Percentiles rank a stretch among this genome's conserved stretches.
Evolutionary conservation across 2,329 filamentous ascomycete genomes (phyloP).

Genomic region (Fusarium cicatricum): DNA sequence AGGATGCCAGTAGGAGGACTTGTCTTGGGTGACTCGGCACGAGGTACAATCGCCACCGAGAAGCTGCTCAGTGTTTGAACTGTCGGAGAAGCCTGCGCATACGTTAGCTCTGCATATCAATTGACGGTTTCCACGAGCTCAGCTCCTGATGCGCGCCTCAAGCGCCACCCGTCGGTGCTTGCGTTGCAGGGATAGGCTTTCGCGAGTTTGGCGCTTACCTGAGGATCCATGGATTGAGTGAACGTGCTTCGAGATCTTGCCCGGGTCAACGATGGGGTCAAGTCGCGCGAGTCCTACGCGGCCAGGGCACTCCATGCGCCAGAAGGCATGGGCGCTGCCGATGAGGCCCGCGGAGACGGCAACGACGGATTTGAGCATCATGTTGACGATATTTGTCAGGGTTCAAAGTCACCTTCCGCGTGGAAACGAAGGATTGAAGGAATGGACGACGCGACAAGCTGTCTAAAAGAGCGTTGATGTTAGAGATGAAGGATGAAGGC

Average conservation of each 20-base stretch:
- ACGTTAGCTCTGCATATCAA: constrained; percentile 26
- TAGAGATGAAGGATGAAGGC: constrained; percentile 17
- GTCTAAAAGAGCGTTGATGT: constrained; percentile 40
- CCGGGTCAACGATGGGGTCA: constrained; percentile 77
- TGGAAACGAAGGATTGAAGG: constrained; percentile 34
- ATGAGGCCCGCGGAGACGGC: constrained; percentile 47
- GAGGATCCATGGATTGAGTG: constrained; percentile 80
- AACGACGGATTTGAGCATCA: constrained; percentile 48
- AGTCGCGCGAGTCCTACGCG: constrained; percentile 74
- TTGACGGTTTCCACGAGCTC: not conserved
- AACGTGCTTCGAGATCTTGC: constrained; percentile 67
- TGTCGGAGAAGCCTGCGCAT: constrained; percentile 68
- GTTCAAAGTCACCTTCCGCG: constrained; percentile 23
- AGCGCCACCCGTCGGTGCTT: not conserved
- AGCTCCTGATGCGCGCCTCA: not conserved
- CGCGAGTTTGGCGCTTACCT: constrained; percentile 63
- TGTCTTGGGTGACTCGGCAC: constrained; percentile 80
- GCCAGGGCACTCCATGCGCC: constrained; percentile 86
- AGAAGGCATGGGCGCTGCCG: constrained; percentile 72
- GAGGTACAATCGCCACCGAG: constrained; percentile 75
- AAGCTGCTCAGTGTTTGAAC: constrained; percentile 66
- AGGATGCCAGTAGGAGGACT: constrained; percentile 89
- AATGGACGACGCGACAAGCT: constrained; percentile 49
- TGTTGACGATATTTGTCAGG: constrained; percentile 37
- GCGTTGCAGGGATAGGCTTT: not conserved